phyloP scores from a whole-genome alignment of 371 early-diverging fungal genomes.

The Apophysomyces variabilis region DNA sequence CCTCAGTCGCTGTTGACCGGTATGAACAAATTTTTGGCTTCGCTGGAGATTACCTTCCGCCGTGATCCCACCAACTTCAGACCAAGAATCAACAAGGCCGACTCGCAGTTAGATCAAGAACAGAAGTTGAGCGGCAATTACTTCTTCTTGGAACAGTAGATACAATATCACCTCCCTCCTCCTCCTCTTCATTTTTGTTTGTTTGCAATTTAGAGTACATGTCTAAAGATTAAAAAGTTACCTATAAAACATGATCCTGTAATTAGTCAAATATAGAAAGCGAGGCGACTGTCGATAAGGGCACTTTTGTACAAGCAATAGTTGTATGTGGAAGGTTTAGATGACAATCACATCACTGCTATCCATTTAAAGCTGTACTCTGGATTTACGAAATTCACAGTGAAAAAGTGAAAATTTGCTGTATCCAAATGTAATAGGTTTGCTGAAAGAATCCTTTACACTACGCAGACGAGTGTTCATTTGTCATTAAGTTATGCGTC shows the following conservation, averaged over 20 bases:
- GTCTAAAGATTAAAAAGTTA: neutral
- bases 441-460: too few species aligned
- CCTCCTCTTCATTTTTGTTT: neutral
- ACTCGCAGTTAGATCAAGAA: slow-evolving; percentile 98
- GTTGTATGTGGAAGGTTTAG: too few species aligned
- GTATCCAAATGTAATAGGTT: too few species aligned
- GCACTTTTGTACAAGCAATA: too few species aligned
- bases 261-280: too few species aligned
- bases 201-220: neutral
- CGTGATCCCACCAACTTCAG: slow-evolving; percentile 99
- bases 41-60: slow-evolving; percentile 98
- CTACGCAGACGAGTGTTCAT: too few species aligned
- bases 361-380: too few species aligned
- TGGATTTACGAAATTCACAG: too few species aligned
- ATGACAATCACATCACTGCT: too few species aligned
- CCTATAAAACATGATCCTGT: neutral
- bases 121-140: slow-evolving; percentile 96
- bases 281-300: too few species aligned
- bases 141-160: slow-evolving; percentile 87
- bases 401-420: too few species aligned
- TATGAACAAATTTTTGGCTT: slow-evolving; percentile 98
- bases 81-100: slow-evolving; percentile 99
- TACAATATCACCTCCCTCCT: slow-evolving; percentile 2
- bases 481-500: too few species aligned
- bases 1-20: slow-evolving; percentile 95